Percentiles rank a stretch among this genome's conserved stretches.
Conservation (phyloP, 2,329 filamentous ascomycete genomes). For the Fusarium ambrosium region DNA sequence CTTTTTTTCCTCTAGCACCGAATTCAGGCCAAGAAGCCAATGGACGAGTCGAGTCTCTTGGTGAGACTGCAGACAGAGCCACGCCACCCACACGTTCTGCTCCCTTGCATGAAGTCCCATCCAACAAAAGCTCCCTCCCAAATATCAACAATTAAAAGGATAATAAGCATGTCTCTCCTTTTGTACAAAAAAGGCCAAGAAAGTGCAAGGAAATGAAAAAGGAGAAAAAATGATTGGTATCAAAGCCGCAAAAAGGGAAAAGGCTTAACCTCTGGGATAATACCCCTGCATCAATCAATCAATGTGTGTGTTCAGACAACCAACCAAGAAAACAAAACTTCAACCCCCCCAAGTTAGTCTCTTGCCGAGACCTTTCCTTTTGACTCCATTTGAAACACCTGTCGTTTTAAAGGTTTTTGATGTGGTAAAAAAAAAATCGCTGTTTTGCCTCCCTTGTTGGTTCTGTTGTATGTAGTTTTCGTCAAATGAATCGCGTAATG, state of each 20-base stretch:
- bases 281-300: conserved; percentile 29
- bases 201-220: conserved; percentile 7
- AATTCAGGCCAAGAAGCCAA: conserved; percentile 34
- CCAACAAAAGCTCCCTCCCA: conserved; percentile 33
- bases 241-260: conserved; percentile 29
- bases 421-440: conserved; percentile 34
- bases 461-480: conserved; percentile 38
- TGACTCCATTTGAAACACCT: conserved; percentile 37
- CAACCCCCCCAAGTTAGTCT: conserved; percentile 20
- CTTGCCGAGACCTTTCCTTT: conserved; percentile 31
- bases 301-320: conserved; percentile 40
- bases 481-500: conserved; percentile 21
- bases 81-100: conserved; percentile 30
- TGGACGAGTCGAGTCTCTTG: conserved; percentile 24
- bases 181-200: conserved; percentile 21
- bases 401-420: conserved; percentile 24
- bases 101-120: conserved; percentile 38
- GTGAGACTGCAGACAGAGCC: conserved; percentile 31
- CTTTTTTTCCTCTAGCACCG: conserved; percentile 30
- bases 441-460: conserved; percentile 38
- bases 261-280: conserved; percentile 23
- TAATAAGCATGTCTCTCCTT: conserved; percentile 27
- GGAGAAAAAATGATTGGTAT: conserved; percentile 35
- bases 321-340: conserved; percentile 33
- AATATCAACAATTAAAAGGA: conserved; percentile 35